Evolutionary conservation across 2,329 filamentous ascomycete species (phyloP).

Genomic region (Talaromyces sp.): DNA sequence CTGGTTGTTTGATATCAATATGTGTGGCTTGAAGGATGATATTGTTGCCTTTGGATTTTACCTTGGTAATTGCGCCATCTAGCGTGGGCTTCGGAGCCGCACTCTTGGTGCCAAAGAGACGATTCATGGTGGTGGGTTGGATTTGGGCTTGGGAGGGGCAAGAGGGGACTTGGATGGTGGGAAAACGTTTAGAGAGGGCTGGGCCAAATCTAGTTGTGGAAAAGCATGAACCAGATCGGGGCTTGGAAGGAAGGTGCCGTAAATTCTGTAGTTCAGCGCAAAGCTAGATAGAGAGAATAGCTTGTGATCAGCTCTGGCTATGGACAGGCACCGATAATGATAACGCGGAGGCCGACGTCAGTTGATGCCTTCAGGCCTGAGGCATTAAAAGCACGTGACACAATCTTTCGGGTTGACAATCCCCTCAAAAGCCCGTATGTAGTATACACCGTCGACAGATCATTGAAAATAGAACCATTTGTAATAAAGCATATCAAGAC

Average conservation of each 20-base stretch:
- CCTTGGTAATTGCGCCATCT: constrained; percentile 77
- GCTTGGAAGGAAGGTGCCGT: too few species aligned
- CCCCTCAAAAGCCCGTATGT: too few species aligned
- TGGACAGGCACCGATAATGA: constrained; percentile 15
- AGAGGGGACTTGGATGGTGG: neutral
- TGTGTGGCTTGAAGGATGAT: neutral
- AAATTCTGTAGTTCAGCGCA: too few species aligned
- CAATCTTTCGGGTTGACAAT: neutral
- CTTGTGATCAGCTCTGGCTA: neutral
- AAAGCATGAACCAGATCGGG: too few species aligned
- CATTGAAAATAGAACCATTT: too few species aligned
- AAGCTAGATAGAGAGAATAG: too few species aligned
- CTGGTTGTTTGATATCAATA: constrained; percentile 43
- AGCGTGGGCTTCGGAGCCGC: constrained; percentile 89
- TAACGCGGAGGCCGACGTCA: constrained; percentile 23
- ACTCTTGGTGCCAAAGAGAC: constrained; percentile 87
- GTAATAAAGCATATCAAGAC: too few species aligned
- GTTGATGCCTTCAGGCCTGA: constrained; percentile 11
- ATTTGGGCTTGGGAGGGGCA: constrained; percentile 3
- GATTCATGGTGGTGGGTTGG: constrained; percentile 71
- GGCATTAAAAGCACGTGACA: constrained; percentile 1
- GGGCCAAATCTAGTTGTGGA: too few species aligned
- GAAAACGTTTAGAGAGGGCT: too few species aligned
- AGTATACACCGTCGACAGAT: too few species aligned
- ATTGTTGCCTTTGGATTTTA: constrained; percentile 46